Conservation (phyloP, 164 flowering plant genomes). For the Saururus chinensis region DNA sequence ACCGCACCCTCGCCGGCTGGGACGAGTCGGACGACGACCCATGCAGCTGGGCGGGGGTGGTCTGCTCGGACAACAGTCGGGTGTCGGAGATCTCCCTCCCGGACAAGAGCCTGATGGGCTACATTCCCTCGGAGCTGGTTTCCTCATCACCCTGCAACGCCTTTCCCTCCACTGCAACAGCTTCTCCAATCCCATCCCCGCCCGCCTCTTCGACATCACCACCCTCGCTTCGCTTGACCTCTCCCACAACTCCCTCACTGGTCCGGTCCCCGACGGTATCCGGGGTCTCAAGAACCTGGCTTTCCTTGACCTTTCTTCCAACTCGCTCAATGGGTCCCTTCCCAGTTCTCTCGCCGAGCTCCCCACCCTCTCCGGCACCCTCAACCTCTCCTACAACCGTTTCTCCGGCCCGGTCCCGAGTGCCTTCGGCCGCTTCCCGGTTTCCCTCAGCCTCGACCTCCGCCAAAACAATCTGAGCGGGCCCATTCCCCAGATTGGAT, state of each 20-base stretch:
- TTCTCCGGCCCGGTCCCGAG: constrained; percentile 71
- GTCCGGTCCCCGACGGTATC: constrained; percentile 49
- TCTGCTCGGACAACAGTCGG: constrained; percentile 29
- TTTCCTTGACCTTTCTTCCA: constrained; percentile 62
- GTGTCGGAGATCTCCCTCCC: constrained; percentile 51
- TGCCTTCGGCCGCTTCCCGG: constrained; percentile 54
- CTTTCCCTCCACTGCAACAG: constrained; percentile 49
- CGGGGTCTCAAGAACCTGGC: constrained; percentile 21
- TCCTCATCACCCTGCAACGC: constrained; percentile 34
- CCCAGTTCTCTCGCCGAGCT: constrained; percentile 40
- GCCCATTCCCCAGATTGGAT: constrained; percentile 61
- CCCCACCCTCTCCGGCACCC: constrained; percentile 36
- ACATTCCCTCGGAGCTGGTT: constrained; percentile 84
- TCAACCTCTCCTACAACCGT: constrained; percentile 58
- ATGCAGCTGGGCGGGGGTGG: constrained; percentile 67
- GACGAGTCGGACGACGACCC: constrained; percentile 49
- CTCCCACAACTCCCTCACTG: constrained; percentile 61
- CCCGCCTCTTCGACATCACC: constrained; percentile 46
- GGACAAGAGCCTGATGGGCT: constrained; percentile 45
- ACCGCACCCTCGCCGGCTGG: constrained; percentile 44
- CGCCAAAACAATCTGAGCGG: constrained; percentile 69
- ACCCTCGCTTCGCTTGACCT: constrained; percentile 49
- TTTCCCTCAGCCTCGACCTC: constrained; percentile 62
- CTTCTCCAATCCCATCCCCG: constrained; percentile 48
- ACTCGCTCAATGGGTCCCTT: constrained; percentile 60